phyloP scores from a whole-genome alignment of 1,284 basidiomycete genomes.

The Sparassis latifolia region DNA sequence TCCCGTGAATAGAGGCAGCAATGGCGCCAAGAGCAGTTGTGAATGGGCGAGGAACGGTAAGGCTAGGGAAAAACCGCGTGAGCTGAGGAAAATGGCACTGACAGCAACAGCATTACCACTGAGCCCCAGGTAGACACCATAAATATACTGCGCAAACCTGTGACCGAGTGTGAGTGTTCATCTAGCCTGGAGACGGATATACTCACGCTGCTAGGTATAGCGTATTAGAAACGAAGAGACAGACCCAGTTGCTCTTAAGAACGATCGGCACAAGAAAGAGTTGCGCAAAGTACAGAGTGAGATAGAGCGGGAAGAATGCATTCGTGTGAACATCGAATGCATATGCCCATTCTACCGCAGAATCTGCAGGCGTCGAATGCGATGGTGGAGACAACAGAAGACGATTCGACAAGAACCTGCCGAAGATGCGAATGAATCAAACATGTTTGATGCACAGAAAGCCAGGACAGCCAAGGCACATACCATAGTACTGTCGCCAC shows the following conservation, averaged over 20 bases:
- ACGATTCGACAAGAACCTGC: constrained; percentile 67
- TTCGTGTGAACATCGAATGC: constrained; percentile 95
- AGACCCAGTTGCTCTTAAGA: constrained; percentile 83
- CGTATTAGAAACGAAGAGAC: constrained; percentile 88
- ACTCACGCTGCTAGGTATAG: constrained; percentile 81
- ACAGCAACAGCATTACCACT: constrained; percentile 45
- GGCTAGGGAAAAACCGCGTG: constrained; percentile 36
- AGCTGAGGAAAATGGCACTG: background rate
- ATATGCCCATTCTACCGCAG: constrained; percentile 84
- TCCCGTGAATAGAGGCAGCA: constrained; percentile 77
- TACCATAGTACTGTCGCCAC: constrained; percentile 76
- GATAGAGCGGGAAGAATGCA: constrained; percentile 88
- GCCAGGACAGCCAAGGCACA: constrained; percentile 10
- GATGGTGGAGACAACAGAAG: constrained; percentile 68
- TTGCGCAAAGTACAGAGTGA: constrained; percentile 83
- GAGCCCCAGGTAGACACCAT: constrained; percentile 86
- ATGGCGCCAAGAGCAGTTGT: constrained; percentile 80
- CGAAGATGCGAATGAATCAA: background rate
- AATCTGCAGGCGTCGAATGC: constrained; percentile 66
- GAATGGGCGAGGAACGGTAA: constrained; percentile 88
- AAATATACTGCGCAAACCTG: constrained; percentile 83
- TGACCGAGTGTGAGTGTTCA: background rate
- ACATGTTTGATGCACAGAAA: background rate
- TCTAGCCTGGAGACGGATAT: background rate
- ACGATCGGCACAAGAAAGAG: constrained; percentile 80